Conservation (phyloP, 805 yeast species). For the Starmerella tilneyi region DNA sequence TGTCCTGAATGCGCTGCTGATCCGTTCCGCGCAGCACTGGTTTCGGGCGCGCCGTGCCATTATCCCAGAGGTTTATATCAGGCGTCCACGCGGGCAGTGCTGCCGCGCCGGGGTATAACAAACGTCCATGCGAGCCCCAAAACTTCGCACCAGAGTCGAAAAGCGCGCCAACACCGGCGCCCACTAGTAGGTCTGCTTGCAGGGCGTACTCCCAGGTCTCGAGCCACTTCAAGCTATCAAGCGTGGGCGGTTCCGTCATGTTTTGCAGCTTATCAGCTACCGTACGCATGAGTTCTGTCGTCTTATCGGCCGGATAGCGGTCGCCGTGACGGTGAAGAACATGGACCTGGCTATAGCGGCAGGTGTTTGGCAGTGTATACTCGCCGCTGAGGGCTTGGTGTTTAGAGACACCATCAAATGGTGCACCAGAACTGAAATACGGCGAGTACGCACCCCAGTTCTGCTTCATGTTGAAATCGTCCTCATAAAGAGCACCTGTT, state of each 20-base stretch:
- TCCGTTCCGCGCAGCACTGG: conserved; percentile 34
- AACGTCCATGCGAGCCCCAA: conserved; percentile 36
- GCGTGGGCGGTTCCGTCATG: conserved; percentile 26
- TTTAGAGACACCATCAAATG: conserved; percentile 30
- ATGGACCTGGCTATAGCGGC: conserved; percentile 57
- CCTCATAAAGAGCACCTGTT: conserved; percentile 30
- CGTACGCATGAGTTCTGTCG: conserved; percentile 33
- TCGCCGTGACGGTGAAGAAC: conserved; percentile 71
- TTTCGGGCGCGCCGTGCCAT: conserved; percentile 30
- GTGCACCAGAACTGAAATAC: conserved; percentile 32
- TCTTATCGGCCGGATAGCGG: conserved; percentile 50
- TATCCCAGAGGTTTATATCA: conserved; percentile 27
- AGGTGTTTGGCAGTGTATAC: conserved; percentile 33
- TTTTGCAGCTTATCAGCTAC: conserved; percentile 31
- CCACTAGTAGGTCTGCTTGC: conserved; percentile 31
- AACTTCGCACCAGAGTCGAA: conserved; percentile 33
- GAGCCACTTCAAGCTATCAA: conserved; percentile 29
- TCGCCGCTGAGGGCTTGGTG: conserved; percentile 26
- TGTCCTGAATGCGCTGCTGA: conserved; percentile 34
- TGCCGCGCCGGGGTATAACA: conserved; percentile 29
- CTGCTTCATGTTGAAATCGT: conserved; percentile 34
- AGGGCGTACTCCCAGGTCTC: conserved; percentile 30
- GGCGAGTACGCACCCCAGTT: conserved; percentile 37
- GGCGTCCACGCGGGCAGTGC: conserved; percentile 26
- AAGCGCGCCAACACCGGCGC: conserved; percentile 34